Evolutionary conservation across 768 basidiomycete species (phyloP).

Genomic region (Gloeostereum incarnatum): DNA sequence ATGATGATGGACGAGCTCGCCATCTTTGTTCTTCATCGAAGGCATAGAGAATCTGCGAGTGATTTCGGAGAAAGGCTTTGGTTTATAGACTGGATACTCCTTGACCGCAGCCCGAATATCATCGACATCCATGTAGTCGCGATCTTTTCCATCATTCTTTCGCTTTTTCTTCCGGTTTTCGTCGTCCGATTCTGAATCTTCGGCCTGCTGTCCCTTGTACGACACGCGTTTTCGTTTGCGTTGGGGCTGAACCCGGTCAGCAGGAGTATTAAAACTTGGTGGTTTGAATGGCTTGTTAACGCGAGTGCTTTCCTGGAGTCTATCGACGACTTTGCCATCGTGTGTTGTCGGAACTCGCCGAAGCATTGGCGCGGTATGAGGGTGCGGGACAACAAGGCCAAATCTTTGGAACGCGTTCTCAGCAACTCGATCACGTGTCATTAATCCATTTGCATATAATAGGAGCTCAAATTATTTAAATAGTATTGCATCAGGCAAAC

Average conservation of each 20-base stretch:
- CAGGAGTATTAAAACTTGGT: slow-evolving; percentile 36
- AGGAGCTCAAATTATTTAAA: too few relatives aligned
- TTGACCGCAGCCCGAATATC: slow-evolving; percentile 53
- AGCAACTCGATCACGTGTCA: too few relatives aligned
- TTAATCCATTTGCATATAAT: too few relatives aligned
- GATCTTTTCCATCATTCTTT: slow-evolving; percentile 57
- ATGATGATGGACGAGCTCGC: slow-evolving; percentile 44
- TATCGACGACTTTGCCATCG: slow-evolving; percentile 60
- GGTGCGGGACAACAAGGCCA: too few relatives aligned
- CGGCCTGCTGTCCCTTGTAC: slow-evolving; percentile 64
- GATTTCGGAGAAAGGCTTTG: slow-evolving; percentile 63
- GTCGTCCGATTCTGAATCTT: slow-evolving; percentile 49
- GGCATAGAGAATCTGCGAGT: slow-evolving; percentile 75
- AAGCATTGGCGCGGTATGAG: too few relatives aligned
- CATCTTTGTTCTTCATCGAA: slow-evolving; percentile 63
- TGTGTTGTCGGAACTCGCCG: slow-evolving; percentile 58
- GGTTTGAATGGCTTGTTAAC: slow-evolving; percentile 78
- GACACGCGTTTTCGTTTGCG: slow-evolving; percentile 86
- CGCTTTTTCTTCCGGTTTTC: slow-evolving; percentile 43
- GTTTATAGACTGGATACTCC: slow-evolving; percentile 72
- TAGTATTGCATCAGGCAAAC: too few relatives aligned
- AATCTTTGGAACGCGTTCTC: too few relatives aligned
- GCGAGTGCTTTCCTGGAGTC: slow-evolving; percentile 62
- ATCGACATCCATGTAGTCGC: slow-evolving; percentile 56
- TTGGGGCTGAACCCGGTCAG: slow-evolving; percentile 50